Conservation (phyloP, 176 grass and related monocot species). For the Zea mays region DNA sequence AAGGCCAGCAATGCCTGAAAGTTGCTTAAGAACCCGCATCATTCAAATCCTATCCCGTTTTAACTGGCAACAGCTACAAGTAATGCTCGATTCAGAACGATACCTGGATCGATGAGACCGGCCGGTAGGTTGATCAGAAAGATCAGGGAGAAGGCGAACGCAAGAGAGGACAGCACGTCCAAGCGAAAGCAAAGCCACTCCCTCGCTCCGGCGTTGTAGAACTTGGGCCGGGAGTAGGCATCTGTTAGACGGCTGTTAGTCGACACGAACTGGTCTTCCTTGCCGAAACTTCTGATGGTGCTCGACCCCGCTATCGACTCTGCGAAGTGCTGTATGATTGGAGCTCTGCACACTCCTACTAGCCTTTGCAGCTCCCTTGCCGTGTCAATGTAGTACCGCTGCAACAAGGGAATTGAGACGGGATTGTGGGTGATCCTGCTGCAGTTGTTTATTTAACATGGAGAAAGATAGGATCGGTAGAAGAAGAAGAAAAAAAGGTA, state of each 20-base stretch:
- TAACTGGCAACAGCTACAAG: too few relatives aligned
- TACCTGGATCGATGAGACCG: constrained; percentile 84
- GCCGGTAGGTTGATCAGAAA: constrained; percentile 59
- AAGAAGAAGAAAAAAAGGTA: constrained; percentile 32
- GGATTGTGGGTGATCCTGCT: not conserved
- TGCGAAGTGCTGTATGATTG: constrained; percentile 85
- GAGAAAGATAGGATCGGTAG: not conserved
- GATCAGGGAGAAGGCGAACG: constrained; percentile 75
- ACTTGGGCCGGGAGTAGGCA: constrained; percentile 66
- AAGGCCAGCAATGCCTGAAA: constrained; percentile 76
- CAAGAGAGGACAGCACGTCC: constrained; percentile 64
- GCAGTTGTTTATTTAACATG: constrained; percentile 6
- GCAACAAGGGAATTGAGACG: constrained; percentile 17
- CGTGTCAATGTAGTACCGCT: constrained; percentile 82
- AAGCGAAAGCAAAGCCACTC: constrained; percentile 81
- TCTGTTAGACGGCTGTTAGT: constrained; percentile 64
- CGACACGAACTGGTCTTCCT: constrained; percentile 56
- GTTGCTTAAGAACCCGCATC: not conserved
- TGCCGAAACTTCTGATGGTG: constrained; percentile 85
- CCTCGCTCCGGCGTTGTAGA: constrained; percentile 65
- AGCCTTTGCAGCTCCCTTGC: constrained; percentile 73
- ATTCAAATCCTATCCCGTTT: not conserved
- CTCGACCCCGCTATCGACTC: constrained; percentile 79
- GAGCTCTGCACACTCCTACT: constrained; percentile 76
- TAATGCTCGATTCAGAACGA: not conserved